Base-by-base conservation (phyloP, 257 asterid genomes). In the Echites panduratus region DNA sequence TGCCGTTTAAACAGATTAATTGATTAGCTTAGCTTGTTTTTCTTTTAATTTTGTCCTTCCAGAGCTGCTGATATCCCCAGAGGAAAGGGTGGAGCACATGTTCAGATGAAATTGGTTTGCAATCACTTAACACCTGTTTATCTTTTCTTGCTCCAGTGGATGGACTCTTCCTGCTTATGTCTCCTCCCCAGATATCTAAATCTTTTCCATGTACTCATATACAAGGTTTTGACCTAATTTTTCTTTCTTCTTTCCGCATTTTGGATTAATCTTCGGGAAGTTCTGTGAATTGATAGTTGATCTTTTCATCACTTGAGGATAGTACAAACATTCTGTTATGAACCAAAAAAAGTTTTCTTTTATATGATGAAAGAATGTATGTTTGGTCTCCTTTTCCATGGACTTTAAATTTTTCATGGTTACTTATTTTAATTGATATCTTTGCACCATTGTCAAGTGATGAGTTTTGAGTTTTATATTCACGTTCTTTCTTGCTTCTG, bases 11-110 rank as follows among this genome's bases (percentile, higher is more conserved):
- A 56, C 45, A 19, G 54, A 41, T 47, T 44, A 73, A 53, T 50
- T 63, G 62, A 66, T 70, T 40, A 40, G 54, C 76, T 67, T 74
- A 16, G 40, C 70, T 38, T 74, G 7, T 53, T 62, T 26, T 76
- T 54, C 66, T 52, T 45, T 76, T 61, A 35, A 41, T 74, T 66
- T 22, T 71, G 76, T 76, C 50, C 29, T 78, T 77, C 17, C 80
- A 93, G 98, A 85, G 93, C 96, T 66, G 88, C 92, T 50, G 91
- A 86, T 49, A 87, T 93, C 81, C 98, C 98, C 1, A 89, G 87
- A 78, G 91, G 87, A 5, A 90, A 87, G 79, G 92, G 95, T 26
- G 89, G 95, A 59, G 86, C 87, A 14, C 87, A 85, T 29, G 81
- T 92, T 70, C 98, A 87, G 61, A 92, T 92, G 98, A 90, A 90